Conservation (phyloP, 2,329 filamentous ascomycete species). For the Clonostachys byssicola region DNA sequence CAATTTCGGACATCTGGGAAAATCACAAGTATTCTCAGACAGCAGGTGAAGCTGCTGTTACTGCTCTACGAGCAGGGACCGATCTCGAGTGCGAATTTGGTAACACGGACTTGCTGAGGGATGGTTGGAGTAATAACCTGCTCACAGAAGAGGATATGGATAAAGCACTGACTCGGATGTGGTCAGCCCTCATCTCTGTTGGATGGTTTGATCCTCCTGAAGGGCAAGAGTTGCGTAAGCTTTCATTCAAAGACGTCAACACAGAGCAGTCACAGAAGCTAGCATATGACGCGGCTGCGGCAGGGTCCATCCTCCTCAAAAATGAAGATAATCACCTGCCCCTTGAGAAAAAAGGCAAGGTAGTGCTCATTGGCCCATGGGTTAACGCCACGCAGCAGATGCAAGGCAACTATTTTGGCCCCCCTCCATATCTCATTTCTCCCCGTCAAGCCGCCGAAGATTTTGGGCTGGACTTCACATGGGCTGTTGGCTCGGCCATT, state of each 20-base stretch:
- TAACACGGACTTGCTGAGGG: too few species aligned
- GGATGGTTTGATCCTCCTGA: constrained; percentile 52
- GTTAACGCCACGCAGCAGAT: constrained; percentile 11
- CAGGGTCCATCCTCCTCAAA: constrained; percentile 46
- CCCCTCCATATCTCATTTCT: constrained; percentile 48
- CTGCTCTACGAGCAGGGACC: constrained; percentile 24
- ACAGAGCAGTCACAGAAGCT: constrained; percentile 48
- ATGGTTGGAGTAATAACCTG: constrained; percentile 23
- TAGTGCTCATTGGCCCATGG: constrained; percentile 27
- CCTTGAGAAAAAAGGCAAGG: constrained; percentile 13
- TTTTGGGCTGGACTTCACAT: too few species aligned
- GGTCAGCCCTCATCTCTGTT: constrained; percentile 46
- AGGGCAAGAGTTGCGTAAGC: constrained; percentile 36
- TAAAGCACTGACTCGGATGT: constrained; percentile 31
- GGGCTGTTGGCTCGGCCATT: too few species aligned
- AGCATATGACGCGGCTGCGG: constrained; percentile 47
- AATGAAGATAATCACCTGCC: constrained; percentile 44
- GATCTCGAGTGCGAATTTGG: constrained; percentile 21
- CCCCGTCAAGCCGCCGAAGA: constrained; percentile 31
- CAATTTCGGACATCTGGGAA: constrained; percentile 52
- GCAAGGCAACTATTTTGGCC: constrained; percentile 18
- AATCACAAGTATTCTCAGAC: constrained; percentile 31
- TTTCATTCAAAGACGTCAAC: constrained; percentile 52
- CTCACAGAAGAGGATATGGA: constrained; percentile 15
- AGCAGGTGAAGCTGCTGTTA: constrained; percentile 23